These are phyloP conservation scores for Aspergillus bombycis DNA, from an alignment of 2,329 filamentous ascomycete species.

Conservation along the genomic window DNA sequence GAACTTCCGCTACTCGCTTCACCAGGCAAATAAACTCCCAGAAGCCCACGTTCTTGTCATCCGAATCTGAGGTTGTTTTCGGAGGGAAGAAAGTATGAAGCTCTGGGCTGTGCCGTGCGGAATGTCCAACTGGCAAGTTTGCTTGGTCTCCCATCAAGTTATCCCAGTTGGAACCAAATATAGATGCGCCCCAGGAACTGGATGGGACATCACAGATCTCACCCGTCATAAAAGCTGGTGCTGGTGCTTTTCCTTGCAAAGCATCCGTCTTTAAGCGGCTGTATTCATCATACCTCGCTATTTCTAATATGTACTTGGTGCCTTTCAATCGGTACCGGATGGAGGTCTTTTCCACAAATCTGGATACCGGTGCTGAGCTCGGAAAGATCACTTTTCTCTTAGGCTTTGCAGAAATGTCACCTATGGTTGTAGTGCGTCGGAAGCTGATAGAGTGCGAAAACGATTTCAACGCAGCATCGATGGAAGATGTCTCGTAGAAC, in stretches of 20 bases:
- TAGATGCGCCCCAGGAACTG: slow-evolving; percentile 42
- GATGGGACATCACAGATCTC: slow-evolving; percentile 27
- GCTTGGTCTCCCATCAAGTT: slow-evolving; percentile 42
- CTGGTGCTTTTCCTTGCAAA: slow-evolving; percentile 17
- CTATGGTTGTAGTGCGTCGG: slow-evolving; percentile 18
- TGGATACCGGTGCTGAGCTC: slow-evolving; percentile 27
- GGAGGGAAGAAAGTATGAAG: slow-evolving; percentile 42
- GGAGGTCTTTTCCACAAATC: slow-evolving; percentile 44
- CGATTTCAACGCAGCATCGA: slow-evolving; percentile 28
- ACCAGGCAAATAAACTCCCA: slow-evolving; percentile 39
- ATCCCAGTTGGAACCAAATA: slow-evolving; percentile 47
- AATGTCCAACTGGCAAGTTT: slow-evolving; percentile 37
- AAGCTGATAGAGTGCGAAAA: slow-evolving; percentile 37
- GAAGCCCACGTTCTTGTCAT: slow-evolving; percentile 34
- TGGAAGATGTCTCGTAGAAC: slow-evolving; percentile 35
- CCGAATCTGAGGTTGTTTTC: slow-evolving; percentile 16
- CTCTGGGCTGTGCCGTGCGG: slow-evolving; percentile 35
- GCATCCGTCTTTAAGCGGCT: slow-evolving; percentile 14
- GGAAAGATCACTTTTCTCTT: slow-evolving; percentile 36
- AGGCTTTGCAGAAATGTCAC: slow-evolving; percentile 29
- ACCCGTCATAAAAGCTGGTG: slow-evolving; percentile 7
- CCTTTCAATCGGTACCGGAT: slow-evolving; percentile 43
- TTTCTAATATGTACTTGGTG: slow-evolving; percentile 47
- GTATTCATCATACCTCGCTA: slow-evolving; percentile 48
- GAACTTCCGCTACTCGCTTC: slow-evolving; percentile 37